Conservation (phyloP, 2,329 filamentous ascomycete species). For the Paracoccidioides lutzii region DNA sequence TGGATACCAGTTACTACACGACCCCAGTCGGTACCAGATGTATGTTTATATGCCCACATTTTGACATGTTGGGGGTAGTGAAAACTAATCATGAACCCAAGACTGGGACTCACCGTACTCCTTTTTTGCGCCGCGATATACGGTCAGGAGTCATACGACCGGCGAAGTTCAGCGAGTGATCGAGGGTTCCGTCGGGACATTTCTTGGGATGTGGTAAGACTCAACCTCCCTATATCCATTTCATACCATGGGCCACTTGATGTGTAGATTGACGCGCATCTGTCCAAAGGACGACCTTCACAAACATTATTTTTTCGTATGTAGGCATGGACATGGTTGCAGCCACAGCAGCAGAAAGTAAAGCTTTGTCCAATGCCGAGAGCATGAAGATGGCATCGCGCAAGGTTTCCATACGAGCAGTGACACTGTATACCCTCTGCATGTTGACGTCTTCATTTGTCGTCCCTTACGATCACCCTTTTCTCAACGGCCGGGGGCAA, state of each 20-base stretch:
- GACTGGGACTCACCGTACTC: conserved; percentile 27
- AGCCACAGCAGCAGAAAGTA: conserved; percentile 34
- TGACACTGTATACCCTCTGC: conserved; percentile 32
- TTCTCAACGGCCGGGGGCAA: conserved; percentile 29
- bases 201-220: conserved; percentile 29
- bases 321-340: conserved; percentile 34
- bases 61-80: background rate
- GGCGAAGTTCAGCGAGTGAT: conserved; percentile 19
- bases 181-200: conserved; percentile 23
- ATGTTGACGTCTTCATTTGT: conserved; percentile 32
- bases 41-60: conserved; percentile 10
- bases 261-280: conserved; percentile 3
- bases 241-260: conserved; percentile 8
- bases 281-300: conserved; percentile 30
- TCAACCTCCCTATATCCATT: background rate
- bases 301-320: conserved; percentile 32
- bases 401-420: conserved; percentile 32
- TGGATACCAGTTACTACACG: conserved; percentile 25
- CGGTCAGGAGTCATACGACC: conserved; percentile 19
- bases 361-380: conserved; percentile 28
- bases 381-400: conserved; percentile 35
- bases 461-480: conserved; percentile 30
- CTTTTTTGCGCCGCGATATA: conserved; percentile 26
- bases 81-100: conserved; percentile 7
- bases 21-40: conserved; percentile 25